Evolutionary conservation across 768 basidiomycete genomes (phyloP).

Genomic region (Boletus fagicola): DNA sequence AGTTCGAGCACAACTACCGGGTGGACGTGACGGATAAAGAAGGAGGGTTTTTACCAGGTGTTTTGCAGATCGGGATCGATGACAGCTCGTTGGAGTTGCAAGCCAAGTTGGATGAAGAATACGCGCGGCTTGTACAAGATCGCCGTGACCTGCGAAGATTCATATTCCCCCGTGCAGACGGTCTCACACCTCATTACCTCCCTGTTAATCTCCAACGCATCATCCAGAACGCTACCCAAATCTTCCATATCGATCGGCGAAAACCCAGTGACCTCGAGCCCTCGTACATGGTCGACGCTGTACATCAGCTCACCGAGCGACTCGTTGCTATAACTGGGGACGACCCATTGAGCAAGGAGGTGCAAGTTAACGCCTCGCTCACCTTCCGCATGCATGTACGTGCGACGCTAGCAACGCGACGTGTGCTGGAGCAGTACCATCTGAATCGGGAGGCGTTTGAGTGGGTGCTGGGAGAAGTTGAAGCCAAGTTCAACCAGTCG

Average conservation of each 20-base stretch:
- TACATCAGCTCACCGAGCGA: slow-evolving; percentile 70
- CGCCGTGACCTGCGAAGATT: slow-evolving; percentile 76
- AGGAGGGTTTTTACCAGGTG: slow-evolving; percentile 76
- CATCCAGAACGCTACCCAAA: slow-evolving; percentile 91
- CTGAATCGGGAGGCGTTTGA: slow-evolving; percentile 93
- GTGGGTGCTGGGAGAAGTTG: slow-evolving; percentile 95
- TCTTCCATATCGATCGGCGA: slow-evolving; percentile 94
- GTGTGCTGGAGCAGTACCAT: slow-evolving; percentile 85
- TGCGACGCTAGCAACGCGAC: slow-evolving; percentile 81
- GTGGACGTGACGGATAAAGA: slow-evolving; percentile 88
- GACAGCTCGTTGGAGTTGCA: slow-evolving; percentile 83
- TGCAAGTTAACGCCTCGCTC: slow-evolving; percentile 85
- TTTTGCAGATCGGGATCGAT: slow-evolving; percentile 85
- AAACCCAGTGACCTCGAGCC: slow-evolving; percentile 94
- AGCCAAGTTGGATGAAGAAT: slow-evolving; percentile 79
- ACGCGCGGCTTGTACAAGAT: slow-evolving; percentile 61
- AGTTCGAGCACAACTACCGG: slow-evolving; percentile 91
- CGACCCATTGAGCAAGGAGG: slow-evolving; percentile 69
- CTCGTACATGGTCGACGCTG: slow-evolving; percentile 76
- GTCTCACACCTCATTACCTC: slow-evolving; percentile 74
- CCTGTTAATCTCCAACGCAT: slow-evolving; percentile 96
- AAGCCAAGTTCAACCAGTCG: slow-evolving; percentile 93
- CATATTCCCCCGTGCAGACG: slow-evolving; percentile 77
- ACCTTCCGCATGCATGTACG: slow-evolving; percentile 94
- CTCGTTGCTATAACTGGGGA: slow-evolving; percentile 87